These are phyloP conservation scores for Candida adriatica DNA, from an alignment of 805 yeast species.

Conservation along the genomic window DNA sequence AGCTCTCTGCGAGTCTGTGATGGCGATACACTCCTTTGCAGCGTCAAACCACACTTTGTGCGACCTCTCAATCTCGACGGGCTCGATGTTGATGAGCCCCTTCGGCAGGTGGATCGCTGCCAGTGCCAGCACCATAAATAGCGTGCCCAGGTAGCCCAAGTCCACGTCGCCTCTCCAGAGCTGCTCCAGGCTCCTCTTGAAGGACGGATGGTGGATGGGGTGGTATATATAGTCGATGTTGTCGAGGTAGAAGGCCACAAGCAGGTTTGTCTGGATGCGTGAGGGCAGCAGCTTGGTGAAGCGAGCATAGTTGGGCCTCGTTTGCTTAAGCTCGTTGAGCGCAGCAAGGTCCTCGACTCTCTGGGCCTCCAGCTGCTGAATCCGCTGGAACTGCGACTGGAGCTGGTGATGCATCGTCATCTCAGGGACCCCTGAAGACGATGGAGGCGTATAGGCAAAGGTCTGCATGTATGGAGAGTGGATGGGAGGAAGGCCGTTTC, in stretches of 20 bases:
- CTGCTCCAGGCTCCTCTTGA: slow-evolving; percentile 12
- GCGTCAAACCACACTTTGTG: slow-evolving; percentile 25
- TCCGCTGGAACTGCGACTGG: slow-evolving; percentile 10
- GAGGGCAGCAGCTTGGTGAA: slow-evolving; percentile 19
- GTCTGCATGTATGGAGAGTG: no score
- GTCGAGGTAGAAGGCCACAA: slow-evolving; percentile 23
- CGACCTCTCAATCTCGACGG: slow-evolving; percentile 19
- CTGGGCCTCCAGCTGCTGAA: slow-evolving; percentile 15
- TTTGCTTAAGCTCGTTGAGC: slow-evolving; percentile 9
- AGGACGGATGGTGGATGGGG: slow-evolving; percentile 25
- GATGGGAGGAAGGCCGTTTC: no score
- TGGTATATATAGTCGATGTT: slow-evolving; percentile 26
- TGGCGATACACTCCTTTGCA: slow-evolving; percentile 18
- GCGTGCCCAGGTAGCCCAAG: slow-evolving; percentile 20
- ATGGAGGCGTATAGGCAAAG: neutral
- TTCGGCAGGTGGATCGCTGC: slow-evolving; percentile 24
- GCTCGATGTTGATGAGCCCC: slow-evolving; percentile 21
- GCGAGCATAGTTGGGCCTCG: slow-evolving; percentile 14
- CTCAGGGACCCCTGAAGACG: slow-evolving; percentile 4
- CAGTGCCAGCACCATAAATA: slow-evolving; percentile 20
- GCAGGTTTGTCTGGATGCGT: slow-evolving; percentile 18
- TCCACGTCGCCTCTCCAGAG: slow-evolving; percentile 19
- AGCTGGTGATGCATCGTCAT: slow-evolving; percentile 11
- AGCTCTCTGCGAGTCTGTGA: slow-evolving; percentile 14
- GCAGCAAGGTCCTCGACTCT: slow-evolving; percentile 6